phyloP scores from a whole-genome alignment of 495 filamentous ascomycete species.

The Hypoxylon rickii region DNA sequence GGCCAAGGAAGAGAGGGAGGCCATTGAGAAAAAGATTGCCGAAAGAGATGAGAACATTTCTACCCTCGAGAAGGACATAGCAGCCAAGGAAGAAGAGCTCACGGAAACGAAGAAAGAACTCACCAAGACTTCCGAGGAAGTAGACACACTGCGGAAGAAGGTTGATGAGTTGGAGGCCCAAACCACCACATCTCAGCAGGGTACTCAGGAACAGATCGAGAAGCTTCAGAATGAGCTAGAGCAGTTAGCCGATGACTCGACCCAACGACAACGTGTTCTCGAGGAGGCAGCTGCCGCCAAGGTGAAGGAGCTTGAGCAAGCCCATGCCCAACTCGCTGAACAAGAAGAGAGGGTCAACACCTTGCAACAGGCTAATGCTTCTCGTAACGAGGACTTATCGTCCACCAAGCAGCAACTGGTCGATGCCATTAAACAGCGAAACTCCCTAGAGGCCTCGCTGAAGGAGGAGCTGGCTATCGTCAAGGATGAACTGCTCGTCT shows the following conservation, averaged over 20 bases:
- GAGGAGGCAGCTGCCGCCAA: slow-evolving; percentile 22
- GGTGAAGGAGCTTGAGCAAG: slow-evolving; percentile 20
- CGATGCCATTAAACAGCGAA: slow-evolving; percentile 21
- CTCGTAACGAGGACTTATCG: slow-evolving; percentile 21
- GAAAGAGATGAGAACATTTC: slow-evolving; percentile 44
- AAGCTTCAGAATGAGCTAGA: slow-evolving; percentile 28
- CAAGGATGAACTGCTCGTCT: slow-evolving; percentile 17
- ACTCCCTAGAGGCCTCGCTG: slow-evolving; percentile 16
- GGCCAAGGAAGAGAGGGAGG: slow-evolving; percentile 43
- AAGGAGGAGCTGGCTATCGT: slow-evolving; percentile 17
- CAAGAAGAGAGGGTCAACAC: slow-evolving; percentile 20
- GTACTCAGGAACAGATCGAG: slow-evolving; percentile 16
- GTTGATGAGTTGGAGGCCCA: slow-evolving; percentile 23
- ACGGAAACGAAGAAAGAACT: slow-evolving; percentile 42
- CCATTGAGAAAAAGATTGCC: slow-evolving; percentile 45
- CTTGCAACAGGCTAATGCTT: slow-evolving; percentile 24
- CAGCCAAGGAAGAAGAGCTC: slow-evolving; percentile 53
- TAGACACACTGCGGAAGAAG: slow-evolving; percentile 34
- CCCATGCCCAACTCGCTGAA: slow-evolving; percentile 18
- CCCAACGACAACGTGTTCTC: slow-evolving; percentile 10
- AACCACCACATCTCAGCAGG: slow-evolving; percentile 12
- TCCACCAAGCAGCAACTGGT: slow-evolving; percentile 14
- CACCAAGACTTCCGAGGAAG: slow-evolving; percentile 36
- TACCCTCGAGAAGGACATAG: slow-evolving; percentile 51
- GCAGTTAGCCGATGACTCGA: slow-evolving; percentile 11